Conservation (phyloP, 805 yeast species). For the Saccharomyces mikatae region DNA sequence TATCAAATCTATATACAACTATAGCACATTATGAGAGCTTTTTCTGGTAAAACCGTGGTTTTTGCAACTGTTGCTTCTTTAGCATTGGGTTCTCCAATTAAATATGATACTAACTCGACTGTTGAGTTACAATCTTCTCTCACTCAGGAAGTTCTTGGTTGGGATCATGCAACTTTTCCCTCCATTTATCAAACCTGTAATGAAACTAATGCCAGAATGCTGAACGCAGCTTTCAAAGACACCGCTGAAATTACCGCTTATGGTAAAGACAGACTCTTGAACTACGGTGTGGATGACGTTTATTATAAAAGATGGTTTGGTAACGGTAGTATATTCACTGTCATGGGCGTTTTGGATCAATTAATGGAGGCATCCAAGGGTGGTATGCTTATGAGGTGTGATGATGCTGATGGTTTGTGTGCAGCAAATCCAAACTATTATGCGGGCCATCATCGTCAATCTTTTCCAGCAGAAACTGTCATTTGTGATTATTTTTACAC, state of each 20-base stretch:
- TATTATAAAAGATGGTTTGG: conserved; percentile 34
- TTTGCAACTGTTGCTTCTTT: neutral
- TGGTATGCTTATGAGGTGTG: conserved; percentile 34
- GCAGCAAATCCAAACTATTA: conserved; percentile 24
- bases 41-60: neutral
- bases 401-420: conserved; percentile 34
- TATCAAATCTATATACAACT: neutral
- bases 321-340: conserved; percentile 30
- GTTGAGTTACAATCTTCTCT: neutral
- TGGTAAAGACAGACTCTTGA: conserved; percentile 32
- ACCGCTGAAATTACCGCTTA: conserved; percentile 28
- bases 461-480: conserved; percentile 33
- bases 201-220: conserved; percentile 7
- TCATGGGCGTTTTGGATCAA: conserved; percentile 32
- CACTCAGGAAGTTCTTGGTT: conserved; percentile 1
- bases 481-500: conserved; percentile 35
- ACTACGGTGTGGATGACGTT: conserved; percentile 29
- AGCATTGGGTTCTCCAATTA: conserved; percentile 3
- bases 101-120: conserved; percentile 4
- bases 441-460: conserved; percentile 36
- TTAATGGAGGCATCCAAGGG: conserved; percentile 30
- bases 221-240: conserved; percentile 28
- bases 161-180: conserved; percentile 11
- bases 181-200: conserved; percentile 10
- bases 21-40: neutral